A percentile compares a stretch with the other conserved stretches of the same genome.
These are phyloP conservation scores for Candida parachauliodes DNA, from an alignment of 805 yeast genomes.

Conservation along the genomic window DNA sequence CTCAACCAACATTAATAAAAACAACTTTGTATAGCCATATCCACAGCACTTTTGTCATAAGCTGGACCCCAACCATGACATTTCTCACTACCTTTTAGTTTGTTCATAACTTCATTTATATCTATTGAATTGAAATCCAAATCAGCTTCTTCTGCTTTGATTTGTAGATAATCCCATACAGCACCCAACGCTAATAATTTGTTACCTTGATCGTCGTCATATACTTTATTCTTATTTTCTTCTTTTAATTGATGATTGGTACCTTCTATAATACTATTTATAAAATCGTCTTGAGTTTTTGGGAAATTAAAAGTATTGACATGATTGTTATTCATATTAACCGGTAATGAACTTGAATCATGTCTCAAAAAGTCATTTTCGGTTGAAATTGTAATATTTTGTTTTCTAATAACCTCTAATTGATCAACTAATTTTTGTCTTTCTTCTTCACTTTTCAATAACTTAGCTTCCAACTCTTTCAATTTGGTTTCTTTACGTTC, in stretches of 20 bases:
- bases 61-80: slow-evolving; percentile 84
- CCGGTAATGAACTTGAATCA: not conserved
- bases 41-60: slow-evolving; percentile 44
- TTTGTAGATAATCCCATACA: slow-evolving; percentile 73
- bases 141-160: slow-evolving; percentile 44
- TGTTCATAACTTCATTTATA: slow-evolving; percentile 53
- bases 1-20: slow-evolving; percentile 1
- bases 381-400: slow-evolving; percentile 52
- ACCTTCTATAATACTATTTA: slow-evolving; percentile 24
- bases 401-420: slow-evolving; percentile 49
- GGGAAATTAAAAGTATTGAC: slow-evolving; percentile 31
- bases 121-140: slow-evolving; percentile 48
- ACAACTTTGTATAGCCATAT: slow-evolving; percentile 15
- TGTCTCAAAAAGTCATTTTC: slow-evolving; percentile 56
- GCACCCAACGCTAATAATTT: slow-evolving; percentile 69
- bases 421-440: slow-evolving; percentile 44
- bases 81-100: slow-evolving; percentile 61
- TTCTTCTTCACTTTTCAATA: slow-evolving; percentile 55
- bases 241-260: slow-evolving; percentile 19
- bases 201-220: slow-evolving; percentile 36
- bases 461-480: slow-evolving; percentile 61
- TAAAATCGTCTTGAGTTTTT: slow-evolving; percentile 29
- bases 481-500: slow-evolving; percentile 73
- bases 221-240: slow-evolving; percentile 26
- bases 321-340: not conserved